Evolutionary conservation across 2,329 filamentous ascomycete genomes (phyloP).

Genomic region (Penicillium italicum): DNA sequence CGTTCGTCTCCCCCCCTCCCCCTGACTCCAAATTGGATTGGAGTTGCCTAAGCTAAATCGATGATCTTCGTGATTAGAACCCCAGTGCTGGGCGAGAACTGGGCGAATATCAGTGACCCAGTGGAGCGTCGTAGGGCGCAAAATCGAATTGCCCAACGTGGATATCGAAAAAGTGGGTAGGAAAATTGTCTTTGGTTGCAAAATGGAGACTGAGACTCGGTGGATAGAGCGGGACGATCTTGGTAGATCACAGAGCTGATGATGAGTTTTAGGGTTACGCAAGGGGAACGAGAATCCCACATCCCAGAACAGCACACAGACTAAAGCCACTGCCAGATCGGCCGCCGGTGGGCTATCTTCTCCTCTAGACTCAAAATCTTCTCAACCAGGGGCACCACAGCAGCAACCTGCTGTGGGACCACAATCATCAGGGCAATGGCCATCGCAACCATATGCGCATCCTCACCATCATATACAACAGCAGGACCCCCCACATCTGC

Average conservation of each 20-base stretch:
- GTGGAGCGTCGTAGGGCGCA: constrained; percentile 11
- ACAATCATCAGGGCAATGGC: not conserved
- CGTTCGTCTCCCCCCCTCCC: not conserved
- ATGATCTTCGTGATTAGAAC: not conserved
- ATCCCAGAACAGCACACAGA: not conserved
- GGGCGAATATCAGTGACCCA: constrained; percentile 12
- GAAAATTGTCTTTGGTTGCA: not conserved
- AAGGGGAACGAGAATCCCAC: not conserved
- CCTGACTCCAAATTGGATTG: not conserved
- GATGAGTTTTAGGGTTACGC: not conserved
- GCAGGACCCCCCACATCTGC: not conserved
- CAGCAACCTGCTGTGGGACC: not conserved
- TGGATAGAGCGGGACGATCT: not conserved
- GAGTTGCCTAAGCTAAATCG: constrained; percentile 1
- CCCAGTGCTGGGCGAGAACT: constrained; percentile 7
- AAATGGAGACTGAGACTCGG: not conserved
- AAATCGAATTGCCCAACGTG: constrained; percentile 12
- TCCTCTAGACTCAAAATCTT: not conserved
- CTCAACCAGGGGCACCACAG: not conserved
- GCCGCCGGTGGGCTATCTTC: not conserved
- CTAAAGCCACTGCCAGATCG: not conserved
- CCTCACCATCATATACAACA: not conserved
- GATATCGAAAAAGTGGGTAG: constrained; percentile 8
- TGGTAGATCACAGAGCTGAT: not conserved
- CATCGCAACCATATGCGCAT: not conserved